These are phyloP conservation scores for Lodderomyces parapsilosis DNA, from an alignment of 1,139 yeast species.

Conservation along the genomic window DNA sequence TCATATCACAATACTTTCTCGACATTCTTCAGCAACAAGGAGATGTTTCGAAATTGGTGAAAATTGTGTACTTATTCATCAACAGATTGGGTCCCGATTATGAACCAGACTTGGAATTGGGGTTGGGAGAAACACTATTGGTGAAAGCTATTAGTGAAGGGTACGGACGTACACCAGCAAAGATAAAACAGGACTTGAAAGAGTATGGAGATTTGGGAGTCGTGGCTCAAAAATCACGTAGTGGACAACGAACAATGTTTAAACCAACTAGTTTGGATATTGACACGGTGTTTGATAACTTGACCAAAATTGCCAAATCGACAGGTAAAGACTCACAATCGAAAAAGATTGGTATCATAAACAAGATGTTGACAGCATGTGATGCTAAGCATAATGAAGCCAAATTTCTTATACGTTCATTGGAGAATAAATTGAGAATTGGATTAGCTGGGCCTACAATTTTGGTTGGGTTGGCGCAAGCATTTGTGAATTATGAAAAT, in stretches of 20 bases:
- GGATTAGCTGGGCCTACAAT: constrained; percentile 95
- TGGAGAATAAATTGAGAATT: constrained; percentile 90
- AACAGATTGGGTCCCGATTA: constrained; percentile 94
- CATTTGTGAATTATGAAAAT: constrained; percentile 63
- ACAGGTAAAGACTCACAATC: constrained; percentile 86
- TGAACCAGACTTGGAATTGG: constrained; percentile 83
- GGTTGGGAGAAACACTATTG: constrained; percentile 85
- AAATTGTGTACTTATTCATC: constrained; percentile 78
- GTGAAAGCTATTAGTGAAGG: constrained; percentile 89
- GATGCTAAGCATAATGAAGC: constrained; percentile 74
- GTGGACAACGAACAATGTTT: constrained; percentile 90
- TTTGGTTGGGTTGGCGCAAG: constrained; percentile 78
- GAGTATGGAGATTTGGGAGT: constrained; percentile 87
- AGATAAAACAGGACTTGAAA: constrained; percentile 71
- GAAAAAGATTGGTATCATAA: constrained; percentile 73
- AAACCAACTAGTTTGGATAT: constrained; percentile 81
- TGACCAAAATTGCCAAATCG: constrained; percentile 73
- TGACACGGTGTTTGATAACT: constrained; percentile 66
- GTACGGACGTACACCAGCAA: constrained; percentile 75
- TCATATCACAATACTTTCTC: constrained; percentile 68
- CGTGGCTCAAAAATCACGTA: constrained; percentile 81
- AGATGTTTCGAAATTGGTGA: constrained; percentile 57
- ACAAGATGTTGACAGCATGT: constrained; percentile 82
- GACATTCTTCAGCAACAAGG: constrained; percentile 50
- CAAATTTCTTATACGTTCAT: constrained; percentile 80